A percentile compares a stretch with the other conserved stretches of the same genome.
Evolutionary conservation across 1,139 yeast genomes (phyloP).

Genomic region (Petasospora rhodanensis): DNA sequence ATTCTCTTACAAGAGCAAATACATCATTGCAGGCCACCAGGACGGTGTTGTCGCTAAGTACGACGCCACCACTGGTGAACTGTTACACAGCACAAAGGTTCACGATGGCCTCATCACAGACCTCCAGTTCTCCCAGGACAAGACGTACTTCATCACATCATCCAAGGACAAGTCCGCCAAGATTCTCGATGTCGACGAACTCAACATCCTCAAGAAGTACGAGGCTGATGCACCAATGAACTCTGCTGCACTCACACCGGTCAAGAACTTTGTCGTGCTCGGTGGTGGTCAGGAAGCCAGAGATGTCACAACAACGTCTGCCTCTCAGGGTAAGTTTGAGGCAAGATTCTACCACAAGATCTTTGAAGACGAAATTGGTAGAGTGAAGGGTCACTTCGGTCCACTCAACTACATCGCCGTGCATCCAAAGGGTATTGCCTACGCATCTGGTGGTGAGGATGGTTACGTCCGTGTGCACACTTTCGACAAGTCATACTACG

Average conservation of each 20-base stretch:
- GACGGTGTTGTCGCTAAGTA: slow-evolving; percentile 82
- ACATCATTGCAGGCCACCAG: slow-evolving; percentile 81
- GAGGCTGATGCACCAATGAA: slow-evolving; percentile 93
- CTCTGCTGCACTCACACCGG: slow-evolving; percentile 90
- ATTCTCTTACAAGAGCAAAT: slow-evolving; percentile 74
- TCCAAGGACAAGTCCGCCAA: slow-evolving; percentile 91
- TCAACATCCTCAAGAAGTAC: slow-evolving; percentile 69
- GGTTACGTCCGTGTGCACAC: slow-evolving; percentile 94
- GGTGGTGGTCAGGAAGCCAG: slow-evolving; percentile 99
- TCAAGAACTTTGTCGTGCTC: slow-evolving; percentile 84
- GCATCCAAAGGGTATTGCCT: slow-evolving; percentile 91
- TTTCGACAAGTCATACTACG: slow-evolving; percentile 88
- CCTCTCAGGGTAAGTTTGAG: slow-evolving; percentile 94
- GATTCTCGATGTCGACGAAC: slow-evolving; percentile 71
- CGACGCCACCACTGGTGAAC: slow-evolving; percentile 72
- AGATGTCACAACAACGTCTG: slow-evolving; percentile 93
- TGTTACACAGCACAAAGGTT: slow-evolving; percentile 51
- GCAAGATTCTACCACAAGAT: slow-evolving; percentile 94
- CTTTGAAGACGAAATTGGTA: slow-evolving; percentile 92
- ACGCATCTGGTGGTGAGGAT: slow-evolving; percentile 97
- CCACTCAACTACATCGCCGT: slow-evolving; percentile 92
- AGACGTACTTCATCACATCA: slow-evolving; percentile 84
- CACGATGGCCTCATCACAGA: slow-evolving; percentile 85
- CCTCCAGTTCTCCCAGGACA: slow-evolving; percentile 83
- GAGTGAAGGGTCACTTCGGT: slow-evolving; percentile 98